Conservation (phyloP, 2,329 filamentous ascomycete genomes). For the Trichophyton simii region DNA sequence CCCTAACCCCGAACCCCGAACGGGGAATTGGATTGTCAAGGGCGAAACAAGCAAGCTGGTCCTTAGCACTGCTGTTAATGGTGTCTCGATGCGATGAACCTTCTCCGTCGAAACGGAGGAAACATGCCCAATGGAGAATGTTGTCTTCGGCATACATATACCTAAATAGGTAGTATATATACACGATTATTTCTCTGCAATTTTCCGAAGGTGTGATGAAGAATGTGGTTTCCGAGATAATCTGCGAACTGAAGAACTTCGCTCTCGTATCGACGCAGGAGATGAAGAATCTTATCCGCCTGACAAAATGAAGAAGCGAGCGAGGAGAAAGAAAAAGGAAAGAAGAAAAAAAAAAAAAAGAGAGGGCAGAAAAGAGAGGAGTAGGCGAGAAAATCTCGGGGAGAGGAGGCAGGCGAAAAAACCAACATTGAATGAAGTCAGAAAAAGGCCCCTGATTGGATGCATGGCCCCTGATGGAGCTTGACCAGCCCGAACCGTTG, state of each 20-base stretch:
- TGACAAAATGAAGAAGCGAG: background rate
- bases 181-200: no score
- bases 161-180: no score
- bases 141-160: background rate
- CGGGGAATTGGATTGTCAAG: background rate
- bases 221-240: background rate
- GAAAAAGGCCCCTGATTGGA: slow-evolving; percentile 8
- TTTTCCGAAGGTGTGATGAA: no score
- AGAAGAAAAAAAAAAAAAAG: background rate
- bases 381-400: background rate
- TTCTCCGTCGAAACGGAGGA: background rate
- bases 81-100: background rate
- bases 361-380: background rate
- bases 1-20: background rate
- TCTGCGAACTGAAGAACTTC: background rate
- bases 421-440: slow-evolving; percentile 9
- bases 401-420: slow-evolving; percentile 2
- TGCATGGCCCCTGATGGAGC: slow-evolving; percentile 6
- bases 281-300: slow-evolving; percentile 2
- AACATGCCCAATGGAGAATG: background rate
- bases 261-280: background rate
- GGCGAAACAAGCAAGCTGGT: background rate
- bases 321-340: background rate
- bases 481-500: slow-evolving; percentile 10
- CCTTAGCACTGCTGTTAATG: background rate